Conservation (phyloP, 371 early-diverging fungal genomes). For the Vairimorpha apis region DNA sequence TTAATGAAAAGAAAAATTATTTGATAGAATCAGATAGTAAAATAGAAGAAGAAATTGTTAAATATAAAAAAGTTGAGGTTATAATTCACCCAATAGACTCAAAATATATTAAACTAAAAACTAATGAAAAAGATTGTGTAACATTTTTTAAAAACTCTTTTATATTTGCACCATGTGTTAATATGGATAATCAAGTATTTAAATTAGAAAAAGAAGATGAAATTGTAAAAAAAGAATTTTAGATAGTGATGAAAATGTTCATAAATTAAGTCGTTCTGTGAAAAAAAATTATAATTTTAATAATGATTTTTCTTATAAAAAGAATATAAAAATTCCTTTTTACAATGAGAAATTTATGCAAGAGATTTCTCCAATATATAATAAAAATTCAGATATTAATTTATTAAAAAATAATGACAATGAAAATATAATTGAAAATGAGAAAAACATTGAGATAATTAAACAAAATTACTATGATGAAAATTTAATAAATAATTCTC, state of each 20-base stretch:
- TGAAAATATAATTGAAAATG: too few relatives aligned
- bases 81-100: neutral
- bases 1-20: slow-evolving; percentile 5
- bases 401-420: too few relatives aligned
- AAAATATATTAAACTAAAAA: slow-evolving; percentile 33
- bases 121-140: slow-evolving; percentile 34
- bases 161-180: slow-evolving; percentile 42
- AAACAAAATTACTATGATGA: too few relatives aligned
- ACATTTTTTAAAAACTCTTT: slow-evolving; percentile 48
- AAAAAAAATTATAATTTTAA: neutral
- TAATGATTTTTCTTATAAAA: neutral
- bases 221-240: slow-evolving; percentile 9
- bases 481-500: too few relatives aligned
- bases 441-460: too few relatives aligned
- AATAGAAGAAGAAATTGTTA: slow-evolving; percentile 28
- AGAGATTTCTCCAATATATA: neutral
- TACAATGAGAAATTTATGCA: neutral
- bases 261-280: too few relatives aligned
- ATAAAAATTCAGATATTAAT: neutral
- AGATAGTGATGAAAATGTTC: neutral
- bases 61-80: slow-evolving; percentile 15
- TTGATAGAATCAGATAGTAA: slow-evolving; percentile 43
- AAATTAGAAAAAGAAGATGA: slow-evolving; percentile 41
- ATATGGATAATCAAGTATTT: slow-evolving; percentile 38
- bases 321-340: neutral